Base-by-base conservation (phyloP, 73 alveolate genomes). In the Paramecium biaurelia region DNA sequence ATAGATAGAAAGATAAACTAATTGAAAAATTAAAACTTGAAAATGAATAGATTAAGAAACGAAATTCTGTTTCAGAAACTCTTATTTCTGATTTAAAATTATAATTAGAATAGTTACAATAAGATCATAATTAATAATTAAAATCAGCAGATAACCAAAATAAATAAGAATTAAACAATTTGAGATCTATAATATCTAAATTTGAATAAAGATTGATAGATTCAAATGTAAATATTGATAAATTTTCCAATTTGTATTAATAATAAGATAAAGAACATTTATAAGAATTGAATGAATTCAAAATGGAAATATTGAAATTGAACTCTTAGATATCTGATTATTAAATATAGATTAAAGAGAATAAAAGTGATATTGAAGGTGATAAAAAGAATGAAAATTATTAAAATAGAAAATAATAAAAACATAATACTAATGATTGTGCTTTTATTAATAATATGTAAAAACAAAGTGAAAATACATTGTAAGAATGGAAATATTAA, bases 401-500 rank as follows among this genome's bases (percentile, higher is more conserved):
- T 41, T 32, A 74, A n/a, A 38, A 37, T 4, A 41, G 28, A 63
- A 79, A 79, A 79, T 12, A 58, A 12, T 15, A 24, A 42, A 26
- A 35, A 35, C 20, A 72, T 30, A 53, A n/a, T 21, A 53, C 68
- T 4, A 42, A 79, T 79, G 47, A 42, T 37, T 10, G 74, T 79
- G 26, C 20, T 2, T 74, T 74, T n/a, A 74, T 74, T 34, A 74
- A 21, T 34, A 74, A 34, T 37, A 41, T 41, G 35, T 21, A 74
- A 37, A 74, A 41, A 32, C 26, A 79, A 7, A 45, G 90, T n/a
- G 90, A 79, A 24, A 79, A 79, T 26, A 79, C 24, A 14, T 47
- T 79, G 10, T 12, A 79, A 42, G 90, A 79, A 42, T 79, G 90
- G 89, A 76, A 45, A 45, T 45, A 79, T 43, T 20, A 79, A 47